These are phyloP conservation scores for Lophiostoma macrostomum DNA, from an alignment of 495 filamentous ascomycete species.

Conservation along the genomic window DNA sequence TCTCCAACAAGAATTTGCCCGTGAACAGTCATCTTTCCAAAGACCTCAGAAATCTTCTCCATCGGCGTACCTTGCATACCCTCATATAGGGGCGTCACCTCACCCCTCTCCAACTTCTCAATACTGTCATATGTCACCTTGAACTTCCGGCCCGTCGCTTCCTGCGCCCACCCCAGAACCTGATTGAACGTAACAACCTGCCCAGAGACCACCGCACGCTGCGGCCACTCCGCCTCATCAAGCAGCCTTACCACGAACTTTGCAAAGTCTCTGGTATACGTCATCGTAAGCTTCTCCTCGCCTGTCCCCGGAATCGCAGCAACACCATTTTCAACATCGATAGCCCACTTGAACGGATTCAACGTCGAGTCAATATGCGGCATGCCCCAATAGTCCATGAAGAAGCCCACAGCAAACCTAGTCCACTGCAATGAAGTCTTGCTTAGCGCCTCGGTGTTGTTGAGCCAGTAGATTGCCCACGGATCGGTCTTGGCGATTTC, in stretches of 20 bases:
- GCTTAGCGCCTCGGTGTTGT: too few relatives aligned
- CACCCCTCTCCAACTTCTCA: conserved; percentile 1
- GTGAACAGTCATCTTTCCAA: too few relatives aligned
- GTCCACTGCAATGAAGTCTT: conserved; percentile 3
- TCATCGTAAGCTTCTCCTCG: conserved; percentile 1
- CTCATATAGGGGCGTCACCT: too few relatives aligned
- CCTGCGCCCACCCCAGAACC: too few relatives aligned
- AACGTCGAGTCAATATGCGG: not conserved
- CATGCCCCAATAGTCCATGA: conserved; percentile 12
- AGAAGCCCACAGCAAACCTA: not conserved
- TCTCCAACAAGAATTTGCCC: too few relatives aligned
- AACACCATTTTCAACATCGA: not conserved
- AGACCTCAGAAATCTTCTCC: too few relatives aligned
- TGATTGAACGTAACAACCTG: conserved; percentile 3
- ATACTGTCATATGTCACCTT: conserved; percentile 9
- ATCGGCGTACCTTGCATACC: too few relatives aligned
- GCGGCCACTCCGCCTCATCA: not conserved
- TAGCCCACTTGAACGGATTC: not conserved
- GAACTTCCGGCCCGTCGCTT: too few relatives aligned
- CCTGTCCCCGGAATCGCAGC: conserved; percentile 7
- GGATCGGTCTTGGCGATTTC: too few relatives aligned
- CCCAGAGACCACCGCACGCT: too few relatives aligned
- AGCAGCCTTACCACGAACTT: conserved; percentile 4
- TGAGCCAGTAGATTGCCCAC: too few relatives aligned
- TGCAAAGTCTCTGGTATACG: conserved; percentile 3